Base-by-base conservation (phyloP, 1,284 basidiomycete genomes). In the Malassezia japonica region DNA sequence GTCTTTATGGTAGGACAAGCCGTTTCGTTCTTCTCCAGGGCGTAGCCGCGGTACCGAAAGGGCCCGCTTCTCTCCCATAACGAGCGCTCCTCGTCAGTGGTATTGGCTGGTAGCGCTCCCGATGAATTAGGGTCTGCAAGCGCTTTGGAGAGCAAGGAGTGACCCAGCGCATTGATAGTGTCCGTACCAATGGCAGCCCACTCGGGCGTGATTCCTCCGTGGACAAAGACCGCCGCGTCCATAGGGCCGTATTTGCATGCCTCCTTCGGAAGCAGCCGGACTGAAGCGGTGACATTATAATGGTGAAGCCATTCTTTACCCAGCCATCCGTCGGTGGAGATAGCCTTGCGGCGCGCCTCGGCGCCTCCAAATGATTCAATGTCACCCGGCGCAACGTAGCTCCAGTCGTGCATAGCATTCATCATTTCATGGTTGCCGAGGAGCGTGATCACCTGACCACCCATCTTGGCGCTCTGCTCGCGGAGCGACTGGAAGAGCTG, bases 331-430 rank as follows among this genome's bases (percentile, higher is more conserved):
- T 84, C 6, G 68, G 74, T 10, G 69, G 64, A 57, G 46, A 73
- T 64, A 20, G 63, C 67, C 0, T 46, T 9, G 1, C 65, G 23
- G 6, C 70, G 55, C 18, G 40, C 57, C 2, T 51, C 29, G 0
- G 41, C 18, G 0, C 68, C 69, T 10, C 73, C 68, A 25, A 73
- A 74, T 5, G 65, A 64, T 5, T 56, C 57, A 4, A 76, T 66
- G 49, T 77, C 76, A 9, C 70, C 69, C 12, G 53, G 44, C 0
- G 74, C 75, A 6, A 76, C 75, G 31, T 76, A 76, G 1, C 75
- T 49, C 74, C 74, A 76, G 53, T 77, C 75, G 6, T 65, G 62
- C 24, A 75, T 39, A 0, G 67, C 69, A 39, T 75, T 75, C 74
- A 73, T 70, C 18, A 71, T 21, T 42, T 66, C 64, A 33, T 66